A percentile compares a stretch with the other conserved stretches of the same genome.
phyloP scores from a whole-genome alignment of 495 filamentous ascomycete species.

The Lasiosphaeris hirsuta region DNA sequence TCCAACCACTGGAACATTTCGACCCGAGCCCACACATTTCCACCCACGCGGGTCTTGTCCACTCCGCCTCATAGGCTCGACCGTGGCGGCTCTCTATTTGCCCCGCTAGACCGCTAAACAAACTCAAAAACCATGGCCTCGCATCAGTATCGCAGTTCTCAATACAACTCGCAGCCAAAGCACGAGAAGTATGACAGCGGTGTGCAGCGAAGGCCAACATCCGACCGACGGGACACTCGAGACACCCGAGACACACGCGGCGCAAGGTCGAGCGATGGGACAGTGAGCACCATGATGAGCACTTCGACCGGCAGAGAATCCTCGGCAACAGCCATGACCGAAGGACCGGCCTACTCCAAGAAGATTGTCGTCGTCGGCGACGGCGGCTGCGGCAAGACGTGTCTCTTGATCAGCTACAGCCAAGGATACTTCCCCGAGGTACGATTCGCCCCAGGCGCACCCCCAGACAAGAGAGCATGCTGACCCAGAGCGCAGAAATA shows the following conservation, averaged over 20 bases:
- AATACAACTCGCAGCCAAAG: conserved; percentile 32
- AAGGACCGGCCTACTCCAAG: conserved; percentile 91
- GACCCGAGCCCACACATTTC: no score
- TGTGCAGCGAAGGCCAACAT: conserved; percentile 33
- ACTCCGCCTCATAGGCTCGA: no score
- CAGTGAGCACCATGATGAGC: conserved; percentile 71
- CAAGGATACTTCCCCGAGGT: conserved; percentile 99
- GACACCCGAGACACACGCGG: conserved; percentile 38
- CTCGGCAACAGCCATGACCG: conserved; percentile 76
- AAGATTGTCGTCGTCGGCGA: conserved; percentile 99
- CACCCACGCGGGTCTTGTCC: neutral
- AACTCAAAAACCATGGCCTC: conserved; percentile 38
- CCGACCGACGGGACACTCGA: conserved; percentile 33
- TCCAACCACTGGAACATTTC: no score
- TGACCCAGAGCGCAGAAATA: conserved; percentile 71
- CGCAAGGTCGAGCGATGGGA: conserved; percentile 62
- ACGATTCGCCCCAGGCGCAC: conserved; percentile 23
- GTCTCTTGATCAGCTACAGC: conserved; percentile 94
- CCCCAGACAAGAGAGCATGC: conserved; percentile 8
- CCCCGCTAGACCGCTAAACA: conserved; percentile 15
- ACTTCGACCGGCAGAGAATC: conserved; percentile 66
- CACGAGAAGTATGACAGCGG: conserved; percentile 41
- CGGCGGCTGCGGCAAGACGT: conserved; percentile 98
- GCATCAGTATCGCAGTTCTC: conserved; percentile 44
- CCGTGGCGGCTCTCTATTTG: neutral